Evolutionary conservation across 2,329 filamentous ascomycete genomes (phyloP), one percentile per base, ranked within the genome.

Genomic region (Ophiostoma ulmi): DNA sequence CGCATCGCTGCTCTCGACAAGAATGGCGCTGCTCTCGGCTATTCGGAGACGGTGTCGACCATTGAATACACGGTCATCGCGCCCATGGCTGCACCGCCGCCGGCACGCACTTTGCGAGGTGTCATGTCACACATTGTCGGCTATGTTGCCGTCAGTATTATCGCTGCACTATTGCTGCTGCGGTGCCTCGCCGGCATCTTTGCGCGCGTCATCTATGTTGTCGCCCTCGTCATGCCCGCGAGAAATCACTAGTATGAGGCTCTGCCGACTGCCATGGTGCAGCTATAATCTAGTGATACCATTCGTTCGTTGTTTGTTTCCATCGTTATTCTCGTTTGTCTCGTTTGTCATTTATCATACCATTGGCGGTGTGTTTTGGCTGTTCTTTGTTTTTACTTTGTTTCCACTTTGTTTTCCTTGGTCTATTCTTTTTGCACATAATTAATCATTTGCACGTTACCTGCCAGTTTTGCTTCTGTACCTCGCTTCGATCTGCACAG

Each of bases 1-100:
- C 69, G 69, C 44, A 22, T 70, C 69, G 69, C 69, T 22, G 69
- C 69, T 3, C 64, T 70, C 35, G 69, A 61, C n/a, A 31, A 26
- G 22, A n/a, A 66, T 48, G 63, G 69, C 13, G 13, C 20, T n/a
- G 61, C 67, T 3, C 41, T 70, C 39, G 69, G 35, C 63, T 67
- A 36, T 44, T 70, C 69, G 8, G 35, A 55, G 1, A 48, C 63
- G 2, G 69, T 61, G 13, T 66, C 69, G 6, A 67, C 69, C n/a
- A 14, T 48, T 5, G 69, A 70, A 22, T 58, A 22, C 20, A 67
- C 69, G 3, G 69, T 70, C 44, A 36, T 70, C 41, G 44, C 63
- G 22, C 44, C 63, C 63, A 67, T 70, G 69, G 11, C 63, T 2
- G 63, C 69, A 17, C 69, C 69, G 22, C 63, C 48, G 14, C 41